Base-by-base conservation (phyloP, 345 rosid species). In the Gossypium arboreum region DNA sequence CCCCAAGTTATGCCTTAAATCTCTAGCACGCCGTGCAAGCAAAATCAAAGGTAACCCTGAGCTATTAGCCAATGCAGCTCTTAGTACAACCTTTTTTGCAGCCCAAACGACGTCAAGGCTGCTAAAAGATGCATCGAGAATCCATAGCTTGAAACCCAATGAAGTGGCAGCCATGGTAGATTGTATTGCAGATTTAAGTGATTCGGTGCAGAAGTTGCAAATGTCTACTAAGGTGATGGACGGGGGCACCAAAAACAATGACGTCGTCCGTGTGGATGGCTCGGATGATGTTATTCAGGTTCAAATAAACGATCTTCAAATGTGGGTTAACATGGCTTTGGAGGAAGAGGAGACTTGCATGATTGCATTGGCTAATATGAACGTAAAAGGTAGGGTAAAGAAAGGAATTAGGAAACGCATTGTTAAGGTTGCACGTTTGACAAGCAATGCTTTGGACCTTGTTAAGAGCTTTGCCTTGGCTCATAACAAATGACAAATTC, bases 281-380 rank as follows among this genome's bases (percentile, higher is more conserved):
- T 77, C 80, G 2, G 76, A 82, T 7, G 74, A 82, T 7, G 74
- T 79, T 65, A 72, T 74, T 45, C 18, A 27, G 3, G 12, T 0
- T 47, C 69, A 73, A 24, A 75, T 84, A 75, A 77, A 50, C 43
- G 88, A 88, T 75, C 64, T 88, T 18, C 71, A 85, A 27, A 88
- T 85, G 74, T 90, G 95, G 95, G 89, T 88, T 17, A 85, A 88
- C 74, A 85, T 89, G 4, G 91, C 90, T 2, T 74, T 87, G 25
- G 83, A 86, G 18, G 81, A 88, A 79, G 91, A 86, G 29, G 84
- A 80, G 15, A 90, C 91, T 0, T 88, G 95, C 76, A 68, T 86
- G 84, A 86, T 85, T 74, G 86, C 86, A 2, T 48, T 61, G 57
- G 56, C 67, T 1, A 25, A 73, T n/a, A 48, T 7, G 57, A 58